Base-by-base conservation (phyloP, 2,329 filamentous ascomycete genomes). In the Ophiostoma montium region DNA sequence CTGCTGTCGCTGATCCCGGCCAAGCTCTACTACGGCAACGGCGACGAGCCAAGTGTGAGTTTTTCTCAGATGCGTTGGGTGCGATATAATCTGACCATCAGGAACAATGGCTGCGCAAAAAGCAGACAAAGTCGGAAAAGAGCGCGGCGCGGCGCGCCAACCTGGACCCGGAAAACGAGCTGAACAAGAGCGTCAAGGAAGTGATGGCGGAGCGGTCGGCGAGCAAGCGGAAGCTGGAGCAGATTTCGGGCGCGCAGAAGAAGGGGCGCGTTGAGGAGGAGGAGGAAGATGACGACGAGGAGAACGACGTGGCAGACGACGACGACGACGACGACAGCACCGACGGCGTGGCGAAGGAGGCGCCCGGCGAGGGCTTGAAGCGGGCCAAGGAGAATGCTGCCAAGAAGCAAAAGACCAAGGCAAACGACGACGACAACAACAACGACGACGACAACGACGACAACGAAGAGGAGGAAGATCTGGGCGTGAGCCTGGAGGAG, bases 91-190 rank as follows among this genome's bases (percentile, higher is more conserved):
- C 3, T 27, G 16, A 38, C 12, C 49, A 32, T 27, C 16, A 94
- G 87, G 84, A 92, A 59, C 87, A 95, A 81, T 94, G 88, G 87
- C 80, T 82, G 64, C 83, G 83, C 62, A 94, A 92, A 69, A 96
- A 96, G 71, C 89, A 96, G 68, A 90, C 87, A 46, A 95, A 94
- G 63, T 84, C 87, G 64, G 77, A 95, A 65, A 88, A 88, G 68
- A 77, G 82, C 61, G 56, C 54, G 13, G 57, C 56, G 9, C 50
- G 54, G 33, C 52, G 50, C 11, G 86, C 84, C 52, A 96, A 95
- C 68, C 75, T 96, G 36, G 86, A 96, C 60, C 89, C 92, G 23
- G 86, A 90, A 56, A 88, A 87, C 60, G 81, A 83, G 54, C 63
- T 75, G 56, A 92, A 94, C 70, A 71, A 70, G 55, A 92, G 80